Evolutionary conservation across 169 alveolate genomes (phyloP), one percentile per base, ranked within the genome.

Genomic region (Cryptosporidium andersoni): DNA sequence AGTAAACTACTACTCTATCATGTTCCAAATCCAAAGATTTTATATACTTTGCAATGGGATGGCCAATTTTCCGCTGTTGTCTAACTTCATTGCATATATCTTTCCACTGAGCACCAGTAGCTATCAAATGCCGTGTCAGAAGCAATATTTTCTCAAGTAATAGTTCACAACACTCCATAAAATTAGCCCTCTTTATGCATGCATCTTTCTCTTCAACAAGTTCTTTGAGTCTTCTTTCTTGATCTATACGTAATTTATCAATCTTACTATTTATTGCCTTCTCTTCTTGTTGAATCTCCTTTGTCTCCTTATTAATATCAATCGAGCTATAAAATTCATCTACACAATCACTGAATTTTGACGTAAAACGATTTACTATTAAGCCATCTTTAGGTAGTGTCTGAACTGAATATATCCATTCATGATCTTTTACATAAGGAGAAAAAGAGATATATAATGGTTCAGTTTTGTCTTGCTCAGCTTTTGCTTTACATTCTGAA

Each of bases 71-170:
- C 67, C 94, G 93, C 85, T 94, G 97, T 16, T 93, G 94, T 49
- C 94, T 92, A 8, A 96, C 89, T 92, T 95, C 96, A 67, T 95
- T 95, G 89, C 82, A 66, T 14, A 95, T 95, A 64, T 95, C 96
- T 39, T 90, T 92, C 98, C 98, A 96, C 37, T 95, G 90, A 51
- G 96, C 94, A 40, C 98, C 98, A 2, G 95, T 81, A 14, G 94
- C 91, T 9, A 92, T 74, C 48, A 94, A 89, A 34, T 93, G 81
- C 36, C 94, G 80, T 80, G 90, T 65, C 48, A 92, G 81, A 66
- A 88, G 90, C 63, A 92, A 89, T 81, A 88, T 91, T 66, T 80
- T 94, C 36, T 95, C 95, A 4, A 93, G 93, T 40, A 93, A 90
- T 64, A 81, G 92, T 65, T 91, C 93, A 88, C 95, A 89, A 48